Evolutionary conservation across 1,139 yeast genomes (phyloP).

Genomic region (Lodderomyces margitis): DNA sequence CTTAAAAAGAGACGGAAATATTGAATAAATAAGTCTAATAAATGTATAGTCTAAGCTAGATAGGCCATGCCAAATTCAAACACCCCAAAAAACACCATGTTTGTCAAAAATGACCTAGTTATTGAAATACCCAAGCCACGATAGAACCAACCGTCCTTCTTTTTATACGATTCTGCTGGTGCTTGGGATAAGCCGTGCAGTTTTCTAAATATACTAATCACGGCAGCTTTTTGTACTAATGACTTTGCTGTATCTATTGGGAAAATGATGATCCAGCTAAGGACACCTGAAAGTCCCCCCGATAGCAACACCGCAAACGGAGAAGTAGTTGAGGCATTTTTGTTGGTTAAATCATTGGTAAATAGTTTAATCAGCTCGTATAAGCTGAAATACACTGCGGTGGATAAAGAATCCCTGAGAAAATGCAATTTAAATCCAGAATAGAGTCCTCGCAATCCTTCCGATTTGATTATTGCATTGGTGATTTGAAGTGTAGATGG

Average conservation of each 20-base stretch:
- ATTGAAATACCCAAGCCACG: slow-evolving; percentile 77
- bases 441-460: slow-evolving; percentile 65
- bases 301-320: slow-evolving; percentile 48
- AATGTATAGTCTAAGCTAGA: slow-evolving; percentile 14
- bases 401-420: slow-evolving; percentile 64
- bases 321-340: slow-evolving; percentile 28
- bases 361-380: slow-evolving; percentile 69
- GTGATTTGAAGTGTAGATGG: slow-evolving; percentile 36
- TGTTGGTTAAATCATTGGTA: slow-evolving; percentile 33
- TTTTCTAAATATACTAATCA: slow-evolving; percentile 58
- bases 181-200: slow-evolving; percentile 39
- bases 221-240: slow-evolving; percentile 69
- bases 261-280: slow-evolving; percentile 71
- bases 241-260: slow-evolving; percentile 83
- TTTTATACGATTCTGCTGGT: neutral
- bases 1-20: slow-evolving; percentile 21
- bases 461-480: slow-evolving; percentile 51
- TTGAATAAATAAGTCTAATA: neutral
- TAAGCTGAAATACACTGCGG: slow-evolving; percentile 71
- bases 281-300: slow-evolving; percentile 78
- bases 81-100: slow-evolving; percentile 71
- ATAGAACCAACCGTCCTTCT: slow-evolving; percentile 29
- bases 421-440: slow-evolving; percentile 72
- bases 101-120: slow-evolving; percentile 66
- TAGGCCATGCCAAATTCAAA: slow-evolving; percentile 67